Percentiles rank a stretch among this genome's conserved stretches.
These are phyloP conservation scores for Annulohypoxylon nitens DNA, from an alignment of 495 filamentous ascomycete genomes.

Conservation along the genomic window DNA sequence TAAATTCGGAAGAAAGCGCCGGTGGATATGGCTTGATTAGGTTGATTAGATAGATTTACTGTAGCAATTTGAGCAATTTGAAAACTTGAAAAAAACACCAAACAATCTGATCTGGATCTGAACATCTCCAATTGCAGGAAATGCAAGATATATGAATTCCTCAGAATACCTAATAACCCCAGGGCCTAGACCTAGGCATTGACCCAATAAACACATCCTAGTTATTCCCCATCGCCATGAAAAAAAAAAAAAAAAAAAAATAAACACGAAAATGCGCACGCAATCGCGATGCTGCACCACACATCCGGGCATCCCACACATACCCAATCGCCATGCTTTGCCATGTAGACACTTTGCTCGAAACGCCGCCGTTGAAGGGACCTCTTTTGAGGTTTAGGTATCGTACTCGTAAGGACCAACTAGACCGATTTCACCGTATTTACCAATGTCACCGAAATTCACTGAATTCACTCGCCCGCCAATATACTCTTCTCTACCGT, in stretches of 20 bases:
- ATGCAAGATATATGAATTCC: conserved; percentile 14
- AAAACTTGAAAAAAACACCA: not conserved
- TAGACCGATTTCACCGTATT: not conserved
- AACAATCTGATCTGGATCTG: not conserved
- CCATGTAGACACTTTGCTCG: conserved; percentile 5
- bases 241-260: not conserved
- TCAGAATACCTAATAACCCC: not conserved
- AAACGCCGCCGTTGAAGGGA: conserved; percentile 11
- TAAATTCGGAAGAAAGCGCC: conserved; percentile 3
- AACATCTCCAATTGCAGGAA: not conserved
- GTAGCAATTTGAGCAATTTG: not conserved
- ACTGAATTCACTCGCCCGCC: conserved; percentile 7
- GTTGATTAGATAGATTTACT: not conserved
- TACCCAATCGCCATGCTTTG: not conserved
- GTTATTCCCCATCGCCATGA: conserved; percentile 2
- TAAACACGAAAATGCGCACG: not conserved
- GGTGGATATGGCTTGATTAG: not conserved
- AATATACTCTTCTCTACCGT: conserved; percentile 10
- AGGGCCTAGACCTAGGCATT: not conserved
- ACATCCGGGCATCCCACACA: not conserved
- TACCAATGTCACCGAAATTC: not conserved
- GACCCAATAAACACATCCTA: conserved; percentile 13
- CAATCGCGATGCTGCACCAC: not conserved
- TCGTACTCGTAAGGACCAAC: conserved; percentile 8
- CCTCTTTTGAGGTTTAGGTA: not conserved